Conservation (phyloP, 2,329 filamentous ascomycete genomes). For the Penicillium olsonii region DNA sequence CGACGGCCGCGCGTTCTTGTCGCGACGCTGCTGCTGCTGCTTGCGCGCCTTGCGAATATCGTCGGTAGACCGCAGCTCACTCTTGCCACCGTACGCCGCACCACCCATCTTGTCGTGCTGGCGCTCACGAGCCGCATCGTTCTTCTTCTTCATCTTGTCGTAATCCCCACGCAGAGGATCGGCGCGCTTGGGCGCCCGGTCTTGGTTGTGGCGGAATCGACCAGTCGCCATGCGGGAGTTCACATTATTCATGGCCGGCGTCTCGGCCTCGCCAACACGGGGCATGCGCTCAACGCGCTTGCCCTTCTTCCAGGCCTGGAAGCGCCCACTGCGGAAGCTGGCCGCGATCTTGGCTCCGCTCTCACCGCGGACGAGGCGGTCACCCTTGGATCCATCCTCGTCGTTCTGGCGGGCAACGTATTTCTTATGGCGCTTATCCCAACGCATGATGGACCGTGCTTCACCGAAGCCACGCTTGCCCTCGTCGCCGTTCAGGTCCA, state of each 20-base stretch:
- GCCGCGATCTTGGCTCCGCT: conserved; percentile 95
- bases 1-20: conserved; percentile 84
- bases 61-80: conserved; percentile 76
- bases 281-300: conserved; percentile 80
- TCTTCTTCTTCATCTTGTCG: conserved; percentile 84
- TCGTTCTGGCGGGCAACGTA: conserved; percentile 92
- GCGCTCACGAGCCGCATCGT: conserved; percentile 80
- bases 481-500: conserved; percentile 93
- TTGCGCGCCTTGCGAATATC: conserved; percentile 84
- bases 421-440: conserved; percentile 96
- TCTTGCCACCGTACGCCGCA: conserved; percentile 64
- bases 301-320: conserved; percentile 86
- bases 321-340: conserved; percentile 87
- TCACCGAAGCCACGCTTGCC: conserved; percentile 74
- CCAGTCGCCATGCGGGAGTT: conserved; percentile 41
- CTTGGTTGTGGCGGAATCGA: conserved; percentile 81
- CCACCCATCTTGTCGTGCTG: conserved; percentile 31
- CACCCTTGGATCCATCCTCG: conserved; percentile 81
- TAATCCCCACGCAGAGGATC: conserved; percentile 93
- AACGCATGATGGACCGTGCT: conserved; percentile 77
- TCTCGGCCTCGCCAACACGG: conserved; percentile 77
- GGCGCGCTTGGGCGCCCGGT: conserved; percentile 86
- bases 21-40: conserved; percentile 71
- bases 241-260: conserved; percentile 42
- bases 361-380: conserved; percentile 80